Percentiles rank a stretch among this genome's conserved stretches.
Conservation (phyloP, 768 basidiomycete genomes). For the Lenzites betulinus region DNA sequence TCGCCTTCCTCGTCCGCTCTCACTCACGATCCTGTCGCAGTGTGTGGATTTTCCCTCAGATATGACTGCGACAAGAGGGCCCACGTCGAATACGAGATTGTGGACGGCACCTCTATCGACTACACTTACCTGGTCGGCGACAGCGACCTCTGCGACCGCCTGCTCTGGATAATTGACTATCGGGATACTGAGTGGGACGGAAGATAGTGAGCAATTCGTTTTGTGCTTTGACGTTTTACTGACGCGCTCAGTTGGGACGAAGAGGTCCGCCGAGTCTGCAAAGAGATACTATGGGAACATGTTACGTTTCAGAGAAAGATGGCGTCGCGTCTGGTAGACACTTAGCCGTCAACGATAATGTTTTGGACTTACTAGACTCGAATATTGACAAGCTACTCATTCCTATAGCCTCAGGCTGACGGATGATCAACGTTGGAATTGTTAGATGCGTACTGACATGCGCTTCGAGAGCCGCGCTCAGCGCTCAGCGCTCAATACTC, state of each 20-base stretch:
- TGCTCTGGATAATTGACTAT: neutral
- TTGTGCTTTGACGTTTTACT: neutral
- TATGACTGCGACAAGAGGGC: neutral
- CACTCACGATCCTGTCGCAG: slow-evolving; percentile 15
- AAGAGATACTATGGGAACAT: neutral
- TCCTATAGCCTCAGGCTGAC: too few species aligned
- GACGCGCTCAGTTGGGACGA: neutral
- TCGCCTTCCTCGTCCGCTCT: neutral
- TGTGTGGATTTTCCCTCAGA: neutral
- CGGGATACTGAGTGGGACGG: neutral
- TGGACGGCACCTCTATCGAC: too few species aligned
- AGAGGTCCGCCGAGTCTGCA: neutral
- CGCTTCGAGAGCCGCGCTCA: too few species aligned
- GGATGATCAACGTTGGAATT: too few species aligned
- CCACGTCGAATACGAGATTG: neutral
- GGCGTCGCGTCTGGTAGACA: neutral
- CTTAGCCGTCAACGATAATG: neutral
- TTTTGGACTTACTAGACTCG: too few species aligned
- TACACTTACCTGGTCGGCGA: neutral
- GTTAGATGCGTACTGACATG: too few species aligned
- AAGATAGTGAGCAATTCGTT: neutral
- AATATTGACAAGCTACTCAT: too few species aligned
- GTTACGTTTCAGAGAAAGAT: too few species aligned
- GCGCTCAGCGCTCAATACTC: too few species aligned
- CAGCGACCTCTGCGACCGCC: neutral